Evolutionary conservation across 495 filamentous ascomycete species (phyloP).

Genomic region (Chlorociboria aeruginascens): DNA sequence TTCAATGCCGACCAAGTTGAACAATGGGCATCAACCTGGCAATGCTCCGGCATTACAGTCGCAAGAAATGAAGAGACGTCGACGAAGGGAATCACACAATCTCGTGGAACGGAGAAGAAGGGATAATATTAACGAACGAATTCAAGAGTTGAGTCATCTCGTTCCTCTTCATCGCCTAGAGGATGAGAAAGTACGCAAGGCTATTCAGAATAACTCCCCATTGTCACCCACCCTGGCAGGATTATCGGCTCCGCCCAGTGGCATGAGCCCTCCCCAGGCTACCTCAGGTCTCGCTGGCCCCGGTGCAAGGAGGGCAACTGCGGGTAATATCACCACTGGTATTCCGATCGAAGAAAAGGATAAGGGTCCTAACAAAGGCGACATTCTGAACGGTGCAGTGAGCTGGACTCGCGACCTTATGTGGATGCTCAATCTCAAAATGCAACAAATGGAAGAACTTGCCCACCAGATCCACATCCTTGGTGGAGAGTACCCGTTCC

Average conservation of each 20-base stretch:
- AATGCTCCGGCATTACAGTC: slow-evolving; percentile 41
- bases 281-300: slow-evolving; percentile 81
- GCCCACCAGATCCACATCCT: slow-evolving; percentile 56
- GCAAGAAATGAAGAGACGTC: slow-evolving; percentile 85
- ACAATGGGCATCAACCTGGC: slow-evolving; percentile 29
- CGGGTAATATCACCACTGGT: slow-evolving; percentile 82
- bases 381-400: slow-evolving; percentile 94
- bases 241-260: slow-evolving; percentile 34
- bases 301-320: slow-evolving; percentile 68
- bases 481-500: slow-evolving; percentile 66
- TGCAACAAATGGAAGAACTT: slow-evolving; percentile 79
- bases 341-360: slow-evolving; percentile 93
- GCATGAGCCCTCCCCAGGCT: slow-evolving; percentile 56
- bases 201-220: slow-evolving; percentile 79
- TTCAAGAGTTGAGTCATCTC: slow-evolving; percentile 88
- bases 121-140: slow-evolving; percentile 97
- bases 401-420: slow-evolving; percentile 95
- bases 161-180: slow-evolving; percentile 89
- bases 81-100: slow-evolving; percentile 90
- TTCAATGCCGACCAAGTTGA: slow-evolving; percentile 44
- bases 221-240: slow-evolving; percentile 66
- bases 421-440: slow-evolving; percentile 83
- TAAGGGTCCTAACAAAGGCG: slow-evolving; percentile 97
- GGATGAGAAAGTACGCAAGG: slow-evolving; percentile 93
- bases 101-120: slow-evolving; percentile 86